phyloP scores from a whole-genome alignment of 352 stramenopile species.

The Phytophthora chlamydospora region DNA sequence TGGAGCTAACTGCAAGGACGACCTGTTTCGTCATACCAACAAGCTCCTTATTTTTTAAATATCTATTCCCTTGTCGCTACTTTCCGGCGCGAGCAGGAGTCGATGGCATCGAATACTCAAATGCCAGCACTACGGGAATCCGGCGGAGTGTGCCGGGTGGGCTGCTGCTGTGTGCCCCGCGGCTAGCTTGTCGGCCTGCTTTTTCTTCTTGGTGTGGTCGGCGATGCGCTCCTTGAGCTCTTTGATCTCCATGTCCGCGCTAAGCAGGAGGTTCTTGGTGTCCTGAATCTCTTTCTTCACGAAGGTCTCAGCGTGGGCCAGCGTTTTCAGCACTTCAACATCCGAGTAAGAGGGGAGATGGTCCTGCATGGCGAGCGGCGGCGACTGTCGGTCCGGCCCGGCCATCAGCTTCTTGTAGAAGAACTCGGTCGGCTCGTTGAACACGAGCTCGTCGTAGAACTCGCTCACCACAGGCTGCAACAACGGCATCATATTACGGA shows the following conservation, averaged over 20 bases:
- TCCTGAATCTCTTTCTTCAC: slow-evolving; percentile 76
- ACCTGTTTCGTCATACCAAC: no score
- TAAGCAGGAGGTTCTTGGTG: slow-evolving; percentile 71
- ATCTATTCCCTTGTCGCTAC: no score
- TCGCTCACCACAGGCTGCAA: slow-evolving; percentile 93
- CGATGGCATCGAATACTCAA: no score
- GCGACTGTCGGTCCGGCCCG: slow-evolving; percentile 70
- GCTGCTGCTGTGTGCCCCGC: slow-evolving; percentile 19
- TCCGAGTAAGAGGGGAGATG: slow-evolving; percentile 91
- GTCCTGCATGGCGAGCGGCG: slow-evolving; percentile 77
- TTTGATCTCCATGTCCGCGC: slow-evolving; percentile 73
- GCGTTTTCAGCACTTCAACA: slow-evolving; percentile 82
- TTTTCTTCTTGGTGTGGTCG: slow-evolving; percentile 83
- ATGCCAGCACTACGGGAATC: no score
- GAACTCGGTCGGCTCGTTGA: slow-evolving; percentile 95
- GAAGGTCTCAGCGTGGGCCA: slow-evolving; percentile 86
- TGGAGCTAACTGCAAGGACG: no score
- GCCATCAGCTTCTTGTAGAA: slow-evolving; percentile 94
- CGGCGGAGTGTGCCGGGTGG: background rate
- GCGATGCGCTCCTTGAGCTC: slow-evolving; percentile 78
- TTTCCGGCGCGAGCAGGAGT: no score
- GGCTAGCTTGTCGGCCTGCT: slow-evolving; percentile 59
- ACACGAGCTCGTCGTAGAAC: slow-evolving; percentile 98
- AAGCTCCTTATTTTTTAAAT: no score
- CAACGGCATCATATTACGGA: background rate